Conservation (phyloP, 2,329 filamentous ascomycete species). For the Pseudonectria foliicola region DNA sequence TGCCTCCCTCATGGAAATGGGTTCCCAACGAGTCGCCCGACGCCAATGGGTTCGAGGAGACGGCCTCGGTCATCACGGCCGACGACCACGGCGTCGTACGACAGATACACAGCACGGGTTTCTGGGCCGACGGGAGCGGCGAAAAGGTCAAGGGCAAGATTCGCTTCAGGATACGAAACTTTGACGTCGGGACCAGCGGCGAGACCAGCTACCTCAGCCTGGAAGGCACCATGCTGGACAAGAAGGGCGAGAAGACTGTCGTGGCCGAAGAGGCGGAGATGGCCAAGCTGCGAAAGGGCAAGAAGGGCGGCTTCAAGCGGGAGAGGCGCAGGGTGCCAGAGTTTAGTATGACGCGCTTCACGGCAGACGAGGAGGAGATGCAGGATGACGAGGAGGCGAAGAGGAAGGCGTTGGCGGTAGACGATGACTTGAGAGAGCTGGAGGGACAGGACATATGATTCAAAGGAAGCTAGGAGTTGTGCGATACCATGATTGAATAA, state of each 20-base stretch:
- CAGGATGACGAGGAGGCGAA: slow-evolving; percentile 16
- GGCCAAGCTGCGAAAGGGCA: slow-evolving; percentile 27
- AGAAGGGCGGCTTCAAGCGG: slow-evolving; percentile 23
- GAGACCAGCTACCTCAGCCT: slow-evolving; percentile 77
- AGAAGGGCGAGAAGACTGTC: slow-evolving; percentile 56
- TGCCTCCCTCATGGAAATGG: slow-evolving; percentile 79
- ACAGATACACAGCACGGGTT: slow-evolving; percentile 53
- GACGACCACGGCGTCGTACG: slow-evolving; percentile 46
- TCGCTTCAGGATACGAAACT: slow-evolving; percentile 74
- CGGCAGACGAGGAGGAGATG: slow-evolving; percentile 35
- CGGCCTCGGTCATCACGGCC: slow-evolving; percentile 32
- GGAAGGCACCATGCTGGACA: slow-evolving; percentile 76
- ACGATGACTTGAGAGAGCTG: slow-evolving; percentile 12
- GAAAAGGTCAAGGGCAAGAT: slow-evolving; percentile 63
- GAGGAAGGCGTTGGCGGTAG: slow-evolving; percentile 17
- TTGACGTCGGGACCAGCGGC: slow-evolving; percentile 70
- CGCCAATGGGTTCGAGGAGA: slow-evolving; percentile 34
- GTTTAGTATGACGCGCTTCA: slow-evolving; percentile 51
- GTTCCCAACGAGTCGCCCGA: slow-evolving; percentile 46
- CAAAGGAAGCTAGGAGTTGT: slow-evolving; percentile 21
- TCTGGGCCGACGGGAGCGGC: slow-evolving; percentile 69
- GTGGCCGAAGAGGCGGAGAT: slow-evolving; percentile 38
- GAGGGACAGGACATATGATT: slow-evolving; percentile 13
- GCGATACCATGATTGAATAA: slow-evolving; percentile 24
- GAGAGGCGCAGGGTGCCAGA: slow-evolving; percentile 39